Evolutionary conservation across 345 rosid genomes (phyloP), one percentile per base, ranked within the genome.

Genomic region (Litchi chinensis): DNA sequence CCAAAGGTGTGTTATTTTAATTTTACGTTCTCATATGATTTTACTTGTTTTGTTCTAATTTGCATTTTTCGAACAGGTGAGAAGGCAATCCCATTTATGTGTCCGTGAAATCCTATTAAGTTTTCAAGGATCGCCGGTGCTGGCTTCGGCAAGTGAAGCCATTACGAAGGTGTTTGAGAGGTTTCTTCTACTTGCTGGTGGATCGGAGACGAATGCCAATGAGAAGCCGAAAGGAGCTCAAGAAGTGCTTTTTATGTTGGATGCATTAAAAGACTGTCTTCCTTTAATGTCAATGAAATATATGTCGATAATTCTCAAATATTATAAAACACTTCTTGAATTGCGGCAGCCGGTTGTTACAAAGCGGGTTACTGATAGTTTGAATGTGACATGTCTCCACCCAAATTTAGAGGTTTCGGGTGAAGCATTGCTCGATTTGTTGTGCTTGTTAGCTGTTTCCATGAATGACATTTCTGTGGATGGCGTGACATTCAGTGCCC

Each of bases 221-320:
- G 97, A 94, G 81, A 91, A 87, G 73, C 81, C 91, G 3, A 88
- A 76, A 81, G 97, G 97, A 78, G 99, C 94, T 46, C 92, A 88
- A 81, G 95, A 91, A 81, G 92, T 94, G 68, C 85, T 96, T 8
- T 83, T 85, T 79, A 60, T 93, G 82, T 82, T 96, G 16, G 92
- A 87, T 44, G 86, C 95, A 64, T 83, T 96, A 10, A 94, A 89
- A 84, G 97, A 93, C 74, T 91, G 93, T 79, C 89, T 94, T 82
- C 93, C 98, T 43, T 82, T 87, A 79, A 82, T 96, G 94, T 86
- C 93, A 3, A 76, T 67, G 78, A 90, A 90, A 80, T 84, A 81
- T 84, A 83, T 83, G 40, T 82, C 90, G 77, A 60, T 71, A 21
- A 69, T 91, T 71, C 88, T 96, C 22, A 88, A 90, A 84, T 88